These are phyloP conservation scores for Yarrowia phangngaensis DNA, from an alignment of 805 yeast genomes.

Conservation along the genomic window DNA sequence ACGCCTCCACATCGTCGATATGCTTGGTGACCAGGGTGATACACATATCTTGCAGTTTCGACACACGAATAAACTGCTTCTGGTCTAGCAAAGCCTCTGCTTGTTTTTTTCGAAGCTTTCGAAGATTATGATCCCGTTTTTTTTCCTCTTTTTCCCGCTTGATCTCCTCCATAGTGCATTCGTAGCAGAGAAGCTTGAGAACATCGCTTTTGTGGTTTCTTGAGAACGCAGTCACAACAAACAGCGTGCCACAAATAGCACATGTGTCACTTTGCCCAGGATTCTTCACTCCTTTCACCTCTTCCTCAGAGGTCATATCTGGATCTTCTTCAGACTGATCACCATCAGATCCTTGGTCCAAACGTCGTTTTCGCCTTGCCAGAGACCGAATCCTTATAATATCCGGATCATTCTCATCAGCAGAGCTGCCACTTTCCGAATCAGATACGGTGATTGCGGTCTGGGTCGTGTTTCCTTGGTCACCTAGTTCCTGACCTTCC, in stretches of 20 bases:
- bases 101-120: slow-evolving; percentile 65
- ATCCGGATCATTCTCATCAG: slow-evolving; percentile 22
- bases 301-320: slow-evolving; percentile 33
- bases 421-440: not conserved
- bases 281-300: slow-evolving; percentile 31
- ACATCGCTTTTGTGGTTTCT: slow-evolving; percentile 45
- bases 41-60: slow-evolving; percentile 73
- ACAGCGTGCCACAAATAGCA: slow-evolving; percentile 56
- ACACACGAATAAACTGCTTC: slow-evolving; percentile 57
- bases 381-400: slow-evolving; percentile 29
- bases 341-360: slow-evolving; percentile 30
- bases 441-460: slow-evolving; percentile 4
- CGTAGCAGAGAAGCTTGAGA: slow-evolving; percentile 61
- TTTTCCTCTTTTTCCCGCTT: slow-evolving; percentile 45
- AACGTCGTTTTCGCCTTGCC: slow-evolving; percentile 28
- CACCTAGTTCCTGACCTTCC: not conserved
- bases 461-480: slow-evolving; percentile 1
- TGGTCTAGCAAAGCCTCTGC: slow-evolving; percentile 83
- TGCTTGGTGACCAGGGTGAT: slow-evolving; percentile 61
- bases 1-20: slow-evolving; percentile 69
- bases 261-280: slow-evolving; percentile 36
- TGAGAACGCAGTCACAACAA: slow-evolving; percentile 65
- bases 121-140: slow-evolving; percentile 57
- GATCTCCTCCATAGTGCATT: slow-evolving; percentile 39
- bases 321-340: slow-evolving; percentile 32